Conservation (phyloP, 2,329 filamentous ascomycete genomes). For the Penicillium sumatraense region DNA sequence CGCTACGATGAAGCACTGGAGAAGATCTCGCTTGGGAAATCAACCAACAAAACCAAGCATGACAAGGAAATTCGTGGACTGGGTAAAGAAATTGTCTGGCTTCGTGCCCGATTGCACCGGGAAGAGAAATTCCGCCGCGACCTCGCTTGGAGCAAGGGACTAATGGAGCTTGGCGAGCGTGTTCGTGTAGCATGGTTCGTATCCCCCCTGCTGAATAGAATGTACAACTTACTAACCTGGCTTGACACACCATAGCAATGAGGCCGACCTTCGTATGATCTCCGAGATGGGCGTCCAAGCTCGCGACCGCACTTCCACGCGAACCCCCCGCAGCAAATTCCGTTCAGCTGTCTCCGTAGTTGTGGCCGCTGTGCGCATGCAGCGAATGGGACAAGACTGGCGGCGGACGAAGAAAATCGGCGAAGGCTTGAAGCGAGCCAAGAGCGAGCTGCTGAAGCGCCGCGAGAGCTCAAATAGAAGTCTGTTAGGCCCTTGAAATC, state of each 20-base stretch:
- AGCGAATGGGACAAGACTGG: conserved; percentile 51
- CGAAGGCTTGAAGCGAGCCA: conserved; percentile 49
- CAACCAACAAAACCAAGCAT: conserved; percentile 51
- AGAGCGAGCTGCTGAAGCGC: conserved; percentile 45
- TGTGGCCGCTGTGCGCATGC: conserved; percentile 52
- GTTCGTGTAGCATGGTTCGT: conserved; percentile 76
- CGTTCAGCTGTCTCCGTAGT: conserved; percentile 47
- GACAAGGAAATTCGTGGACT: conserved; percentile 77
- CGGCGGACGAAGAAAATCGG: conserved; percentile 47
- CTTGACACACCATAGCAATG: conserved; percentile 68
- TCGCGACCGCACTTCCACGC: conserved; percentile 34
- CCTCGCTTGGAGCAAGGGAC: conserved; percentile 84
- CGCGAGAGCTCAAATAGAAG: conserved; percentile 37
- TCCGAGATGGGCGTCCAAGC: conserved; percentile 75
- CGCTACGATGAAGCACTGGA: conserved; percentile 67
- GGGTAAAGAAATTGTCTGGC: conserved; percentile 87
- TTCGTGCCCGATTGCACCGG: conserved; percentile 78
- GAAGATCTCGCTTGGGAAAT: conserved; percentile 42
- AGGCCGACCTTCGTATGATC: conserved; percentile 84
- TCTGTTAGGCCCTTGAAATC: conserved; percentile 20
- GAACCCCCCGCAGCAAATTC: conserved; percentile 46
- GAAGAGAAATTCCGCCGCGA: conserved; percentile 81
- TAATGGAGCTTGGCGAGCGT: conserved; percentile 77
- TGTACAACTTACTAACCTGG: conserved; percentile 26
- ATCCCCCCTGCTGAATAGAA: conserved; percentile 10